phyloP scores from a whole-genome alignment of 1,284 basidiomycete genomes.

The Austroboletus novae-zelandiae region DNA sequence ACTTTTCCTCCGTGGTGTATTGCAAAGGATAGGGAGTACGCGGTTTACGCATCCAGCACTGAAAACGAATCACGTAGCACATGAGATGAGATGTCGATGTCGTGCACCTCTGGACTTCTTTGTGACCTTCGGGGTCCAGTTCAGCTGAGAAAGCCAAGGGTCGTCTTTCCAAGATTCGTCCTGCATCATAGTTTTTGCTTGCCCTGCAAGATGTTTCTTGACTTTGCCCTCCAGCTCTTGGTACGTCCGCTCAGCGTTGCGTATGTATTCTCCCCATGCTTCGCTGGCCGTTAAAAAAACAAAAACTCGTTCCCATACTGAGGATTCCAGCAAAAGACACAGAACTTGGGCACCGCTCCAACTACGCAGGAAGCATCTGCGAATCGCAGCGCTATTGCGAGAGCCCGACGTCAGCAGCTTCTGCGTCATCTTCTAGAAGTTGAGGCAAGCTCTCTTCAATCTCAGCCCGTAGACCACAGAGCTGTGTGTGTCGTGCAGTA shows the following conservation, averaged over 20 bases:
- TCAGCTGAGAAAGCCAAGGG: conserved; percentile 88
- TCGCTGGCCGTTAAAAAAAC: conserved; percentile 91
- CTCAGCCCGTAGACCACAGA: conserved; percentile 44
- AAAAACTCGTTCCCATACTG: conserved; percentile 89
- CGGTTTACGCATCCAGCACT: conserved; percentile 59
- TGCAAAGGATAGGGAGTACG: conserved; percentile 73
- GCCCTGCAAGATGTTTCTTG: conserved; percentile 67
- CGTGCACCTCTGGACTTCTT: conserved; percentile 65
- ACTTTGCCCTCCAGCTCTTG: conserved; percentile 75
- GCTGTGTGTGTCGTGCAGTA: conserved; percentile 36
- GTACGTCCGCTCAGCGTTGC: conserved; percentile 78
- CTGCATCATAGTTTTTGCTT: conserved; percentile 50
- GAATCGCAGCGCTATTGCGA: conserved; percentile 60
- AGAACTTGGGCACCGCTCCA: conserved; percentile 85
- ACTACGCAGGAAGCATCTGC: conserved; percentile 83
- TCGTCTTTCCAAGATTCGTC: conserved; percentile 67
- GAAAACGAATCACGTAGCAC: too few species aligned
- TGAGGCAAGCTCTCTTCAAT: conserved; percentile 45
- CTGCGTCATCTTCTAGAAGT: conserved; percentile 38
- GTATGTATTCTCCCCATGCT: conserved; percentile 83
- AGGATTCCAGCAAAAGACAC: conserved; percentile 91
- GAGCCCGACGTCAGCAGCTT: conserved; percentile 40
- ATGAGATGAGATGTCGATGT: conserved; percentile 21
- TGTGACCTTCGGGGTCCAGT: conserved; percentile 90
- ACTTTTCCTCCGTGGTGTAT: too few species aligned